Conservation (phyloP, 78 protist species). For the Isochrysis galbana region DNA sequence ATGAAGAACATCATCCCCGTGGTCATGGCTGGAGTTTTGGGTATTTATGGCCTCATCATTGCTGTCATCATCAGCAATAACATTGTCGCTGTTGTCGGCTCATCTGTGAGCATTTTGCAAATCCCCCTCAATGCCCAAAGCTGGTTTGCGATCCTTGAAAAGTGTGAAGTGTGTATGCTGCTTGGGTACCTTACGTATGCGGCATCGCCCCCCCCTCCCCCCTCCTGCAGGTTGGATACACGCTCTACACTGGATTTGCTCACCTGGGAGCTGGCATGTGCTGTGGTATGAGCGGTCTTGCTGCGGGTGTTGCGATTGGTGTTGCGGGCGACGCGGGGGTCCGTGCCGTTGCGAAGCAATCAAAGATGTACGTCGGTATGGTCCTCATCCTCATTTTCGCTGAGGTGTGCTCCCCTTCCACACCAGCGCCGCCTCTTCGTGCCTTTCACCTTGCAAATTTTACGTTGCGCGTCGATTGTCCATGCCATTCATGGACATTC, state of each 20-base stretch:
- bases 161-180: not conserved
- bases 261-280: constrained; percentile 68
- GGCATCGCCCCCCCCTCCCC: not conserved
- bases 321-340: constrained; percentile 95
- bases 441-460: too few species aligned
- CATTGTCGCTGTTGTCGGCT: not conserved
- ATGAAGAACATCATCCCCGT: constrained; percentile 91
- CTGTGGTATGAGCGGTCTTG: constrained; percentile 84
- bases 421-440: too few species aligned
- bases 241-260: constrained; percentile 54
- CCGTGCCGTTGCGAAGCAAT: constrained; percentile 77
- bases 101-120: not conserved
- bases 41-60: constrained; percentile 98
- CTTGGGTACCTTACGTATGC: not conserved
- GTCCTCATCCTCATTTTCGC: constrained; percentile 93
- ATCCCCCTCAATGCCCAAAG: not conserved
- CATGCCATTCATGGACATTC: too few species aligned
- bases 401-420: constrained; percentile 61
- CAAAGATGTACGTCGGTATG: constrained; percentile 83
- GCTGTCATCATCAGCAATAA: constrained; percentile 83
- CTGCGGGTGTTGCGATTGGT: constrained; percentile 94
- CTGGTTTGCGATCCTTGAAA: not conserved
- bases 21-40: constrained; percentile 98
- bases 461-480: too few species aligned
- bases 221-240: not conserved